Conservation (phyloP, 31 red algal genomes). For the Asparagopsis taxiformis region DNA sequence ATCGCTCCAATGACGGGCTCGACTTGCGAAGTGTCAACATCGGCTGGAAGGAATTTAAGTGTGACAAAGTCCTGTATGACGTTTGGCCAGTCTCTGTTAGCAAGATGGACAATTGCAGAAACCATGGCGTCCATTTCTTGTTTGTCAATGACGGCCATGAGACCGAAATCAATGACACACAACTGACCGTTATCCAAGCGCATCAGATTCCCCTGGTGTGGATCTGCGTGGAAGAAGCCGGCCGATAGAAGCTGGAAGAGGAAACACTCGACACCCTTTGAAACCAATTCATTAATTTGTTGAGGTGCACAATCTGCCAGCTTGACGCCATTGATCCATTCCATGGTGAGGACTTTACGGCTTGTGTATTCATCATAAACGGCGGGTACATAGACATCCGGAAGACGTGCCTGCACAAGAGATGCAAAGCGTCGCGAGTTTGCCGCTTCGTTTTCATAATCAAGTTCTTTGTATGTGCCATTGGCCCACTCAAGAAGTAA, state of each 20-base stretch:
- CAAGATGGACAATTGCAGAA: conserved; percentile 84
- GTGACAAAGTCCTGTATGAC: conserved; percentile 89
- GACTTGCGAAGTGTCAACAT: conserved; percentile 62
- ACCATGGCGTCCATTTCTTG: conserved; percentile 85
- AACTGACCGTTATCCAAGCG: conserved; percentile 56
- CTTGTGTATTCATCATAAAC: conserved; percentile 83
- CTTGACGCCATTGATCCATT: conserved; percentile 91
- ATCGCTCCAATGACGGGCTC: conserved; percentile 74
- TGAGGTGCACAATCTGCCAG: conserved; percentile 67
- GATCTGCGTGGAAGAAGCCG: conserved; percentile 92
- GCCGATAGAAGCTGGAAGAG: conserved; percentile 83
- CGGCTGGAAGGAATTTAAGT: conserved; percentile 65
- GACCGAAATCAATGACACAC: conserved; percentile 86
- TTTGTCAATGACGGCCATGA: conserved; percentile 76
- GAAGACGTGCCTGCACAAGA: conserved; percentile 26
- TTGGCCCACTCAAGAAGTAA: conserved; percentile 80
- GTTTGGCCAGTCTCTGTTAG: conserved; percentile 75
- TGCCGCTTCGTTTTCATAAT: conserved; percentile 86
- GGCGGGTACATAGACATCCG: conserved; percentile 64
- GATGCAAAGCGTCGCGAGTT: conserved; percentile 74
- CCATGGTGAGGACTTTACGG: conserved; percentile 84
- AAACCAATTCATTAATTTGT: conserved; percentile 66
- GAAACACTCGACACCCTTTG: conserved; percentile 81
- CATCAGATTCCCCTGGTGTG: conserved; percentile 85
- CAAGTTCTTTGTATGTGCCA: conserved; percentile 91